A percentile compares a stretch with the other conserved stretches of the same genome.
Evolutionary conservation across 352 stramenopile species (phyloP).

Genomic region (Globisporangium acanthophoron): DNA sequence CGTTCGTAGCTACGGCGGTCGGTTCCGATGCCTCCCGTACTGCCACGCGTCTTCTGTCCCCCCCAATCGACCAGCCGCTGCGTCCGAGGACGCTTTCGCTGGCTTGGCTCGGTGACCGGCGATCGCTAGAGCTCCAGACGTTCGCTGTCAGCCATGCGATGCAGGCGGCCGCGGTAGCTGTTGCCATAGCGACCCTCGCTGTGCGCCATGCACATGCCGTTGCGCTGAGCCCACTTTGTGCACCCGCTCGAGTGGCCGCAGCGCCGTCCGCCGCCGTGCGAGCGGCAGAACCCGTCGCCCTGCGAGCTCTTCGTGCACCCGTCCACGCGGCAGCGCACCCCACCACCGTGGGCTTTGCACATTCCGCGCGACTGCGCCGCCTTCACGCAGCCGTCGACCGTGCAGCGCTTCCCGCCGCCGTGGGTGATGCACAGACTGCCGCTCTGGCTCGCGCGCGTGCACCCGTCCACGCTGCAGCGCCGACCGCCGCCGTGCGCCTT

Average conservation of each 20-base stretch:
- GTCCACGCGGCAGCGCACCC: constrained; percentile 79
- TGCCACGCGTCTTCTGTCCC: not conserved
- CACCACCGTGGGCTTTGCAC: constrained; percentile 81
- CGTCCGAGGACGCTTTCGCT: not conserved
- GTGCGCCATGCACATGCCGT: constrained; percentile 84
- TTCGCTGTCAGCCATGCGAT: constrained; percentile 27
- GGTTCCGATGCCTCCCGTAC: not conserved
- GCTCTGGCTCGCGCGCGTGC: constrained; percentile 71
- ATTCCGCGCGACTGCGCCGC: constrained; percentile 75
- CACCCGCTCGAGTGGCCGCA: constrained; percentile 69
- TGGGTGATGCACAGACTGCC: constrained; percentile 81
- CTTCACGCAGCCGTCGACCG: constrained; percentile 71
- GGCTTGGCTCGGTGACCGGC: not conserved
- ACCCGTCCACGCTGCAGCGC: constrained; percentile 75
- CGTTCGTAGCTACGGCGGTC: not conserved
- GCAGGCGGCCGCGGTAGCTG: constrained; percentile 63
- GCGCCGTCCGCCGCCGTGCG: constrained; percentile 62
- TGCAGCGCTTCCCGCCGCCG: constrained; percentile 79
- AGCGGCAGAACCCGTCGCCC: constrained; percentile 78
- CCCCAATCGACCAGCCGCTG: not conserved
- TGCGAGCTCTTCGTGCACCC: constrained; percentile 79
- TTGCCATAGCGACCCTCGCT: constrained; percentile 80
- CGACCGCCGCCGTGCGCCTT: constrained; percentile 72
- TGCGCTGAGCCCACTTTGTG: constrained; percentile 78
- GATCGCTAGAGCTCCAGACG: constrained; percentile 4